These are phyloP conservation scores for Guadua angustifolia DNA, from an alignment of 176 grass and related monocot species.

Conservation along the genomic window DNA sequence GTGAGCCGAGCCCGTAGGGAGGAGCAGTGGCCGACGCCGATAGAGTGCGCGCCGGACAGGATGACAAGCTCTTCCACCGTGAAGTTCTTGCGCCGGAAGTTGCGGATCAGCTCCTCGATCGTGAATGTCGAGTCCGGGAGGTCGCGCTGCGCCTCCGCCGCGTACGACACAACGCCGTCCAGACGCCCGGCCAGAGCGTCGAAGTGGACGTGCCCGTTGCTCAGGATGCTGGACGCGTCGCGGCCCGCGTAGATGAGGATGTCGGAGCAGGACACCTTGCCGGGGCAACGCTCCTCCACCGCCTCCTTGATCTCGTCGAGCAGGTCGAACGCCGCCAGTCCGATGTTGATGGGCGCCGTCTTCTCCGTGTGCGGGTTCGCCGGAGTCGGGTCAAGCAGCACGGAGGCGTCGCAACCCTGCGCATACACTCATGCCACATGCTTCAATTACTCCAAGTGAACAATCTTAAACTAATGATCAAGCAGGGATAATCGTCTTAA, in stretches of 20 bases:
- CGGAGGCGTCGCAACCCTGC: conserved; percentile 58
- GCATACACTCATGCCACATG: neutral
- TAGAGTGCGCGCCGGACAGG: conserved; percentile 68
- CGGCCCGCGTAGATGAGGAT: conserved; percentile 57
- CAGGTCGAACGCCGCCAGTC: conserved; percentile 51
- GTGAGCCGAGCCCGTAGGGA: conserved; percentile 50
- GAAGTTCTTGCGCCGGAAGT: conserved; percentile 67
- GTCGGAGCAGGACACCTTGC: conserved; percentile 65
- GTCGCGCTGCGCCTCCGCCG: conserved; percentile 58
- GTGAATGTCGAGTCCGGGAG: conserved; percentile 65
- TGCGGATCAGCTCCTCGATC: conserved; percentile 48
- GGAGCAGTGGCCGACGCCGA: conserved; percentile 72
- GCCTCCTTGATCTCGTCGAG: conserved; percentile 65
- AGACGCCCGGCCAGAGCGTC: conserved; percentile 44
- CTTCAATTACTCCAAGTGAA: neutral
- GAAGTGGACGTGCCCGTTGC: conserved; percentile 60
- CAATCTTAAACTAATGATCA: neutral
- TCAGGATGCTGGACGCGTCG: conserved; percentile 53
- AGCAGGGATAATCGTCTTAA: neutral
- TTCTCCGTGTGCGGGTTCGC: conserved; percentile 59
- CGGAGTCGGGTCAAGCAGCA: conserved; percentile 55
- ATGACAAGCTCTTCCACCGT: conserved; percentile 67
- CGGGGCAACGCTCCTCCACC: conserved; percentile 48
- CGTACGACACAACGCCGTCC: conserved; percentile 56
- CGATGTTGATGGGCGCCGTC: conserved; percentile 66